Base-by-base conservation (phyloP, 2,329 filamentous ascomycete genomes). In the Stachybotrys elegans region DNA sequence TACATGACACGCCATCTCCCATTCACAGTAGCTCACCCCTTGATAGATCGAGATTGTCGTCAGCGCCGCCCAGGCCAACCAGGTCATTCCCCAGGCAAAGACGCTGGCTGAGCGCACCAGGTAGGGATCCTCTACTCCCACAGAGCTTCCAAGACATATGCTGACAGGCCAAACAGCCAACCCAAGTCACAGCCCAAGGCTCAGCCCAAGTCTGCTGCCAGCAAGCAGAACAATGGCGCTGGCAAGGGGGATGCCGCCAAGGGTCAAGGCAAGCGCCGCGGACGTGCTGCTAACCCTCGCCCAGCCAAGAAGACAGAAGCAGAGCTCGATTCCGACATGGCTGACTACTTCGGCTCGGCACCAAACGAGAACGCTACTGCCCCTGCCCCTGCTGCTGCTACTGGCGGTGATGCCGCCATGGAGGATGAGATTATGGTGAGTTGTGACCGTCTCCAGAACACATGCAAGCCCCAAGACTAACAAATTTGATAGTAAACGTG, bases 291-390 rank as follows among this genome's bases (percentile, higher is more conserved):
- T 54, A 84, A 72, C 58, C 72, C 76, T 52, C 80, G 85, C 57
- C 76, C 85, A 54, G 70, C 83, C 59, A 75, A 94, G 72, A 97
- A 97, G 86, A 95, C 90, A 0, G 83, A 86, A 2, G 92, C 95
- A 63, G 91, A 98, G 71, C 82, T 98, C 21, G 93, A 98, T 65
- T 90, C 88, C 5, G 93, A 98, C 67, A 98, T 98, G 93, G 84
- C 82, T 17, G 93, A 97, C 67, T 98, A 98, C 72, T 97, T 94
- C 63, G 81, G 76, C 23, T 66, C 66, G 47, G 56, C 55, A 25
- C 61, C 69, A 42, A 72, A 72, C 52, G 71, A 67, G 43, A 69
- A 67, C 32, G 67, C 63, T 47, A 69, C 70, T 49, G 68, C 70
- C 32, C 64, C 69, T 42, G 73, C 70, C 22, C 71, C 71, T 49